phyloP scores from a whole-genome alignment of 2,329 filamentous ascomycete genomes.

The Neocatenulostroma microsporum region DNA sequence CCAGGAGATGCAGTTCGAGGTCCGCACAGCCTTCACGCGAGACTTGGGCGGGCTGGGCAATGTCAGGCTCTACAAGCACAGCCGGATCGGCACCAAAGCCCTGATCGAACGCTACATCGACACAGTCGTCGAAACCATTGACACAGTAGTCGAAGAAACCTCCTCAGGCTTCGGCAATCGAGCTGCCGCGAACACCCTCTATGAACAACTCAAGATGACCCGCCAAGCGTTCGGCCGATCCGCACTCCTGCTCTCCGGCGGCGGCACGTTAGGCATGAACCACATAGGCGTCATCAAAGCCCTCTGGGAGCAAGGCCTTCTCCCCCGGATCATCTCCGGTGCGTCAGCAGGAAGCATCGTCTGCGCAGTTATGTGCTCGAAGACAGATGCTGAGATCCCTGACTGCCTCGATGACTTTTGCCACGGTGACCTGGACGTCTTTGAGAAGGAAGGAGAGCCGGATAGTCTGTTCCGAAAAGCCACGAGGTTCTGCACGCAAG shows the following conservation, averaged over 20 bases:
- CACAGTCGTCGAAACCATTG: conserved; percentile 66
- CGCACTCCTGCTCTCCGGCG: conserved; percentile 78
- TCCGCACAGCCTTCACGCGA: conserved; percentile 71
- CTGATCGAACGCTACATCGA: conserved; percentile 83
- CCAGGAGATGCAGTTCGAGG: conserved; percentile 66
- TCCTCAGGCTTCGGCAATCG: neutral
- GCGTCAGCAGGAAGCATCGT: conserved; percentile 86
- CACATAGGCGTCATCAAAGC: conserved; percentile 88
- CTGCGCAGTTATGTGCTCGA: conserved; percentile 77
- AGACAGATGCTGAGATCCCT: conserved; percentile 77
- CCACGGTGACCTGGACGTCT: conserved; percentile 75
- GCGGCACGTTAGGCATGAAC: conserved; percentile 83
- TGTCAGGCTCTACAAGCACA: conserved; percentile 71
- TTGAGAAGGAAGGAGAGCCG: conserved; percentile 54
- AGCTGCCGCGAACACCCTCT: conserved; percentile 52
- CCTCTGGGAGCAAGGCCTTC: conserved; percentile 66
- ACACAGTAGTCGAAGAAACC: conserved; percentile 55
- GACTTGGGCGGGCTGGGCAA: conserved; percentile 83
- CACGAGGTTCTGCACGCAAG: conserved; percentile 62
- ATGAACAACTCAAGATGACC: conserved; percentile 65
- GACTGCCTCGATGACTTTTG: conserved; percentile 63
- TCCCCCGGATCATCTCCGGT: conserved; percentile 85
- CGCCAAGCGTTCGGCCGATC: conserved; percentile 81
- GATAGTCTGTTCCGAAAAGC: conserved; percentile 71
- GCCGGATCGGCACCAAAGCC: conserved; percentile 76